phyloP scores from a whole-genome alignment of 2,329 filamentous ascomycete species.

The Pestalotiopsis sp. region DNA sequence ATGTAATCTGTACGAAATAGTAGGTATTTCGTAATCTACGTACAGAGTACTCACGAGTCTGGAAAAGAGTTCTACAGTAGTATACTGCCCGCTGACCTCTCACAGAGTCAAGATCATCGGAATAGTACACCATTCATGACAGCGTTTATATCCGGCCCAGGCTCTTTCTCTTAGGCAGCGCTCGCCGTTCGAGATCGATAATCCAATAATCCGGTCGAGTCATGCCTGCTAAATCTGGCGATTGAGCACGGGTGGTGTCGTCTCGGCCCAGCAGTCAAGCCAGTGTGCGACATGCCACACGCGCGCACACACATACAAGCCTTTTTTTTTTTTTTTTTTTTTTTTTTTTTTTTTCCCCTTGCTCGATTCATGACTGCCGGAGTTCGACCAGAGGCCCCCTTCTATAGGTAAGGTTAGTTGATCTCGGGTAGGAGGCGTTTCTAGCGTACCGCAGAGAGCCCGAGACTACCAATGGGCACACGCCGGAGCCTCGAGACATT shows the following conservation, averaged over 20 bases:
- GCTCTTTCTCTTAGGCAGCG: background rate
- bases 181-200: background rate
- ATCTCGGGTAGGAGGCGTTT: background rate
- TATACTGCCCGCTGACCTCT: background rate
- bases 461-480: conserved; percentile 1
- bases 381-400: background rate
- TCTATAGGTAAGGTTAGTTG: background rate
- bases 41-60: background rate
- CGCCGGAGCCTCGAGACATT: background rate
- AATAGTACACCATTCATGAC: background rate
- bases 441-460: conserved; percentile 7
- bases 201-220: background rate
- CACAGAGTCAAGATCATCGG: background rate
- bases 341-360: no score
- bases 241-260: background rate
- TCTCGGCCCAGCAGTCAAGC: background rate
- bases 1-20: no score
- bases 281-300: background rate
- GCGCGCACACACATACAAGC: no score
- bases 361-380: background rate
- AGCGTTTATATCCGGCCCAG: background rate
- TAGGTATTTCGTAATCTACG: background rate
- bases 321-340: no score
- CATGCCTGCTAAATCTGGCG: background rate
- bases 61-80: background rate